Percentiles rank a stretch among this genome's conserved stretches.
phyloP scores from a whole-genome alignment of 306 rosid genomes.

The Carpinus fangiana region DNA sequence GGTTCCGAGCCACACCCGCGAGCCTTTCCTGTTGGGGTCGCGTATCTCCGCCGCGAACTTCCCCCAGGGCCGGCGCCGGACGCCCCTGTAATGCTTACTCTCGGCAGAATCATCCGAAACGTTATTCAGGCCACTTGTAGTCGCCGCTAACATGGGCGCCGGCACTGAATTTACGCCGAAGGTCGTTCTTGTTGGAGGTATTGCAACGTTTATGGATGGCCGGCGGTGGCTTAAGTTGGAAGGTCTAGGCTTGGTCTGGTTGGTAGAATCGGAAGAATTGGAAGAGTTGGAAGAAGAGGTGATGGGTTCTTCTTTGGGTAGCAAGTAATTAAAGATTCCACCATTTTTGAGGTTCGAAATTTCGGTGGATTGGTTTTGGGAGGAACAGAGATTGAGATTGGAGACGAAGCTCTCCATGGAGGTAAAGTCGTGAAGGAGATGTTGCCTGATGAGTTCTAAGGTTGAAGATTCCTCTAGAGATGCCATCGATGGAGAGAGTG shows the following conservation, averaged over 20 bases:
- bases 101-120: not conserved
- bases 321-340: slow-evolving; percentile 24
- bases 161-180: not conserved
- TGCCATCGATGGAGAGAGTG: not conserved
- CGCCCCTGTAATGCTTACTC: slow-evolving; percentile 47
- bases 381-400: slow-evolving; percentile 27
- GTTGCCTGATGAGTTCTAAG: slow-evolving; percentile 56
- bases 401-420: slow-evolving; percentile 41
- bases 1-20: slow-evolving; percentile 63
- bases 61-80: slow-evolving; percentile 56
- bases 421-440: slow-evolving; percentile 56
- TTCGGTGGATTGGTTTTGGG: not conserved
- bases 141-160: not conserved
- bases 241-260: slow-evolving; percentile 5
- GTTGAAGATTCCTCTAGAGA: slow-evolving; percentile 44
- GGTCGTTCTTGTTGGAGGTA: slow-evolving; percentile 16
- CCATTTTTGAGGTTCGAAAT: not conserved
- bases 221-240: slow-evolving; percentile 36
- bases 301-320: slow-evolving; percentile 15
- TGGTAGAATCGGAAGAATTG: not conserved
- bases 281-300: not conserved
- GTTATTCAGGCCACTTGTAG: not conserved
- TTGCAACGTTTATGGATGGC: slow-evolving; percentile 33
- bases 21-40: slow-evolving; percentile 46
- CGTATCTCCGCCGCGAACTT: slow-evolving; percentile 58